Evolutionary conservation across 495 filamentous ascomycete species (phyloP).

Genomic region (Talaromyces thailandensis): DNA sequence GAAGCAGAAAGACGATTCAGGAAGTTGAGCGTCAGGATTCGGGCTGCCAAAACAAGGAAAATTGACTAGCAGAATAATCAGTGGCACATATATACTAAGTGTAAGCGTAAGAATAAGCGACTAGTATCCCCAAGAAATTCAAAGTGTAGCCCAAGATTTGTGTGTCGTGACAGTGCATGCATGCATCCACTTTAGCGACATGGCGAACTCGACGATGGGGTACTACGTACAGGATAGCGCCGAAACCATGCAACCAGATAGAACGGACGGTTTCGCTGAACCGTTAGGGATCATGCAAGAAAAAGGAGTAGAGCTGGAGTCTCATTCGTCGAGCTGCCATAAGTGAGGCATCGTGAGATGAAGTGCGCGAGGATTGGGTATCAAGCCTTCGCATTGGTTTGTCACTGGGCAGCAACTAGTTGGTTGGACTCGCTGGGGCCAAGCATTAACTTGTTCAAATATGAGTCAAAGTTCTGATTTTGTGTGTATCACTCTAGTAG

Average conservation of each 20-base stretch:
- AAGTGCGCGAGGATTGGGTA: conserved; percentile 27
- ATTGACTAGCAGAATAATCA: not conserved
- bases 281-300: conserved; percentile 3
- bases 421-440: not conserved
- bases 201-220: conserved; percentile 1
- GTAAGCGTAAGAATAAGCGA: not conserved
- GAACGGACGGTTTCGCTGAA: not conserved
- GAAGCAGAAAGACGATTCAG: conserved; percentile 9
- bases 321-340: conserved; percentile 20
- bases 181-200: conserved; percentile 7
- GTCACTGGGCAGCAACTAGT: conserved; percentile 14
- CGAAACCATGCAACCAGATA: conserved; percentile 7
- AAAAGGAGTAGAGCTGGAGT: conserved; percentile 15
- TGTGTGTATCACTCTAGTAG: not conserved
- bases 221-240: too few species aligned
- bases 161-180: conserved; percentile 19
- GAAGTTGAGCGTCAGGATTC: conserved; percentile 2
- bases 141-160: conserved; percentile 12
- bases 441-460: not conserved
- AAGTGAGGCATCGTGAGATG: conserved; percentile 14
- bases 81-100: conserved; percentile 9
- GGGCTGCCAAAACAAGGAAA: conserved; percentile 4
- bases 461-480: not conserved
- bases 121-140: not conserved
- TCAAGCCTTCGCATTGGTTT: conserved; percentile 17